Evolutionary conservation across 2,329 filamentous ascomycete species (phyloP), one percentile per base, ranked within the genome.

Genomic region (Calonectria pseudoturangicola): DNA sequence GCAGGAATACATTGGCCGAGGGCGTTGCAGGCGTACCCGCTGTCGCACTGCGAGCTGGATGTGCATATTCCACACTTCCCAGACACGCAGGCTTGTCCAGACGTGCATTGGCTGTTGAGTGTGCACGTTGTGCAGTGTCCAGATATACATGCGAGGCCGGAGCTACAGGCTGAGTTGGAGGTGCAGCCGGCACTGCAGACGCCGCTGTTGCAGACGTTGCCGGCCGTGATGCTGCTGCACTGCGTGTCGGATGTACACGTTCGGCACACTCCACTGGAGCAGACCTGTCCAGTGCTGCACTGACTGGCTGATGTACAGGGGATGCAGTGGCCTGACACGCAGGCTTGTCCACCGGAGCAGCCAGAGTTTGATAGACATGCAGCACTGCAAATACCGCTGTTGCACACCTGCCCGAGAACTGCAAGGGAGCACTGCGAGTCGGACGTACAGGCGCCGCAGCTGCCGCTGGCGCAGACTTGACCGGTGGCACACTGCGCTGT

Each of bases 291-390:
- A 41, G 60, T 16, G n/a, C 10, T 25, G 28, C 72, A 74, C 70
- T 74, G 72, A 1, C 69, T 56, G 62, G 30, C 45, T 4, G 41
- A 39, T 15, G 70, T 70, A 25, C 72, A 74, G 3, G 54, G 39
- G 10, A 21, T n/a, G 15, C 72, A 74, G 39, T 41, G 43, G 12
- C 69, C 69, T 1, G 25, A 15, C 13, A 54, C 30, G 15, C 71
- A 72, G 70, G 76, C 68, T 28, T 72, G 63, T 27, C 71, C 71
- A 21, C 28, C 66, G 12, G 16, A 25, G n/a, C 71, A 75, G 13
- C 39, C 47, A 15, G 72, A 41, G 27, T 66, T 64, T 16, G 50
- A 25, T 13, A 56, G 54, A 30, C 58, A 64, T 0, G 39, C 68
- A 2, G 70, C 33, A 8, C 48, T 33, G 30, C 71, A 70, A 12